These are phyloP conservation scores for Gaertneriomyces semiglobifer DNA, from an alignment of 192 early-diverging fungal species.

Conservation along the genomic window DNA sequence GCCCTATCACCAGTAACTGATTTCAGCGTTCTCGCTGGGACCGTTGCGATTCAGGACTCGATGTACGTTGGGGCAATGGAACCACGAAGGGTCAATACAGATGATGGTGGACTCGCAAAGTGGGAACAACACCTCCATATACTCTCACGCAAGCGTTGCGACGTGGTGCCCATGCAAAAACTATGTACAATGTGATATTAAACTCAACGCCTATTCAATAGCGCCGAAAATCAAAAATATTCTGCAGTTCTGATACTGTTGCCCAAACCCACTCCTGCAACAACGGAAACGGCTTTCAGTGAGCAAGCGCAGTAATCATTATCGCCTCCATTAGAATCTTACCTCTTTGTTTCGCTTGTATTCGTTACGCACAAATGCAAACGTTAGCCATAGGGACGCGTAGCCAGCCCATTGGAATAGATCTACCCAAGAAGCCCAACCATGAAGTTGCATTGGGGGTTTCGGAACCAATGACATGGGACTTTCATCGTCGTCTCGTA, in stretches of 20 bases:
- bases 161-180: no score
- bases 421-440: constrained; percentile 42
- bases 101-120: no score
- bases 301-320: no score
- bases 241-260: constrained; percentile 40
- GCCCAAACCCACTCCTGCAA: constrained; percentile 46
- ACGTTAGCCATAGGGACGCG: constrained; percentile 12
- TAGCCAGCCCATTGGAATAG: constrained; percentile 32
- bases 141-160: no score
- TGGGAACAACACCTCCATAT: no score
- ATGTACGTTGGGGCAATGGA: no score
- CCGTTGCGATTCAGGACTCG: no score
- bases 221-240: constrained; percentile 39
- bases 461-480: constrained; percentile 2
- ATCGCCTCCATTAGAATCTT: not conserved
- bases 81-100: no score
- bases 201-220: not conserved
- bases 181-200: no score
- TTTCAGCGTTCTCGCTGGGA: no score
- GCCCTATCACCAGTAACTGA: no score
- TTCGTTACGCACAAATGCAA: constrained; percentile 29
- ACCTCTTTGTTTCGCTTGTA: constrained; percentile 42
- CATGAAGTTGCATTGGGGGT: constrained; percentile 7
- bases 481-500: not conserved
- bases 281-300: not conserved